Base-by-base conservation (phyloP, 768 basidiomycete species). In the Phaeotremella skinneri region DNA sequence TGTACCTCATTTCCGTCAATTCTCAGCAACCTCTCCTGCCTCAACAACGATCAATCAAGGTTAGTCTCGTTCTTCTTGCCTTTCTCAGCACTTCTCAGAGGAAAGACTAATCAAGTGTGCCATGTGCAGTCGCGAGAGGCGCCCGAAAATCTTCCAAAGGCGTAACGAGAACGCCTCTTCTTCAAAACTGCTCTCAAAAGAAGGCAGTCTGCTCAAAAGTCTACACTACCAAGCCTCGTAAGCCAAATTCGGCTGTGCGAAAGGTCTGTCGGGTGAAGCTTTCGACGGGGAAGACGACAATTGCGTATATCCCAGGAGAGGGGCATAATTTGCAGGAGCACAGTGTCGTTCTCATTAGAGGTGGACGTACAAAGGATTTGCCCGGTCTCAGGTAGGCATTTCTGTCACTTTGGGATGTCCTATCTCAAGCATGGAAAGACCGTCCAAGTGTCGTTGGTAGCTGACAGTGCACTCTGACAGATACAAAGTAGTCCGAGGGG, bases 281-380 rank as follows among this genome's bases (percentile, higher is more conserved):
- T 56, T 83, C 87, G 21, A 91, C 87, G 13, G 96, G 96, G 50
- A 87, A 88, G 76, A 86, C 85, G 42, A 82, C 92, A 62, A 88
- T 88, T 81, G 92, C 91, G 16, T 98, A 97, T 76, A 91, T 98
- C 58, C 89, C 88, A 45, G 96, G 96, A 68, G 96, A 98, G 74
- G 96, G 96, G 0, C 94, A 98, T 76, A 97, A 96, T 73, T 78
- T 98, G 70, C 96, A 98, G 79, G 96, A 98, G 76, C 96, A 99
- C 72, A 88, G 87, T 78, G 94, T 98, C 3, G 92, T 98, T 1
- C 78, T 97, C 43, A 84, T 98, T n/a, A 81, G 93, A 69, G 96
- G 96, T 3, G 96, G 96, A 14, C 84, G 91, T 79, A 87, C 91
- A 1, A 93, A 97, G 81, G 96, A 99, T 86, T 82, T 98, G 76